A percentile compares a stretch with the other conserved stretches of the same genome.
Evolutionary conservation across 805 yeast genomes (phyloP).

Genomic region (Wickerhamomyces kurtzmanii): DNA sequence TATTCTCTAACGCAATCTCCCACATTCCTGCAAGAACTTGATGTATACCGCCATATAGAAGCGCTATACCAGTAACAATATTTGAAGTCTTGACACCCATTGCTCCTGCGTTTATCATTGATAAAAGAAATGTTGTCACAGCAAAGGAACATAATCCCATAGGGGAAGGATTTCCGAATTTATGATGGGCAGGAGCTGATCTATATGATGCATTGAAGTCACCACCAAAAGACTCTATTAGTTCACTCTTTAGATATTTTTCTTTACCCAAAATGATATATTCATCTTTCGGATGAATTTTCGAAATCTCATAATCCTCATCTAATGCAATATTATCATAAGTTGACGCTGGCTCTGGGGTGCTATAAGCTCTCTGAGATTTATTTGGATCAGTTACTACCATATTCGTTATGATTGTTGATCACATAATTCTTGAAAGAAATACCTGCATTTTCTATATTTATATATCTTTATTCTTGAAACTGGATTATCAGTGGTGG

Average conservation of each 20-base stretch:
- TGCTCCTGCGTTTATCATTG: slow-evolving; percentile 43
- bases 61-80: slow-evolving; percentile 49
- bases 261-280: slow-evolving; percentile 8
- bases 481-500: too few species aligned
- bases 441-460: too few species aligned
- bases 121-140: slow-evolving; percentile 50
- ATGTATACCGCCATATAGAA: slow-evolving; percentile 54
- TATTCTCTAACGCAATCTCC: slow-evolving; percentile 53
- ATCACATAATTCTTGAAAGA: too few species aligned
- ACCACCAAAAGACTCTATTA: slow-evolving; percentile 62
- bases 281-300: slow-evolving; percentile 1
- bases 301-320: too few species aligned
- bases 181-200: slow-evolving; percentile 35
- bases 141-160: slow-evolving; percentile 55
- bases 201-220: slow-evolving; percentile 52
- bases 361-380: too few species aligned
- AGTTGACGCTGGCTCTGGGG: too few species aligned
- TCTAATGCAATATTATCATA: too few species aligned
- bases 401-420: too few species aligned
- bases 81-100: slow-evolving; percentile 46
- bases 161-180: slow-evolving; percentile 57
- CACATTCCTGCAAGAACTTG: slow-evolving; percentile 60
- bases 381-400: too few species aligned
- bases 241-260: slow-evolving; percentile 30
- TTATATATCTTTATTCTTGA: too few species aligned